Evolutionary conservation across 495 filamentous ascomycete species (phyloP).

Genomic region (Aspergillus saccharolyticus): DNA sequence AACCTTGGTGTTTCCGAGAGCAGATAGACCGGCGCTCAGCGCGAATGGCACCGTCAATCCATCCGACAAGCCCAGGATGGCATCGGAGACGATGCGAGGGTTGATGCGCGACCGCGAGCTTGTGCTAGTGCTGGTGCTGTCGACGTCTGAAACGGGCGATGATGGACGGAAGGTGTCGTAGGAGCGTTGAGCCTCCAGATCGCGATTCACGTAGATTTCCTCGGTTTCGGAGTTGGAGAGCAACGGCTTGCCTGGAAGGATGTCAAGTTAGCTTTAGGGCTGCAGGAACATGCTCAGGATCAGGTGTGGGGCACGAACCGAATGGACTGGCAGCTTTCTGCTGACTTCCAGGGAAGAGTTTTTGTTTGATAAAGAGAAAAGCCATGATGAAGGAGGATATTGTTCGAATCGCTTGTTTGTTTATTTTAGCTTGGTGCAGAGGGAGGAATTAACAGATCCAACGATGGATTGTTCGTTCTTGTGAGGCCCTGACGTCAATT

Average conservation of each 20-base stretch:
- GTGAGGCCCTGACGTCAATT: slow-evolving; percentile 9
- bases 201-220: slow-evolving; percentile 26
- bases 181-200: slow-evolving; percentile 39
- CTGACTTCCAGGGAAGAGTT: slow-evolving; percentile 32
- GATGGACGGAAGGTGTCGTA: slow-evolving; percentile 36
- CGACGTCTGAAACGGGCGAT: slow-evolving; percentile 21
- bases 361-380: slow-evolving; percentile 40
- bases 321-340: slow-evolving; percentile 14
- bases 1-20: slow-evolving; percentile 48
- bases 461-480: too few species aligned
- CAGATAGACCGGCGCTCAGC: slow-evolving; percentile 50
- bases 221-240: slow-evolving; percentile 30
- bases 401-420: not conserved
- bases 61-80: slow-evolving; percentile 56
- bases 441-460: not conserved
- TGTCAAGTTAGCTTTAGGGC: not conserved
- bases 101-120: slow-evolving; percentile 39
- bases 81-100: slow-evolving; percentile 52
- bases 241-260: slow-evolving; percentile 31
- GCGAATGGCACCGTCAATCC: slow-evolving; percentile 56
- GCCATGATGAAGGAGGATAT: slow-evolving; percentile 26
- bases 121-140: slow-evolving; percentile 26
- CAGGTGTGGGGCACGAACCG: slow-evolving; percentile 9
- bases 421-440: not conserved
- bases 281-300: not conserved